Evolutionary conservation across 2,329 filamentous ascomycete species (phyloP).

Genomic region (Piedraia hortae): DNA sequence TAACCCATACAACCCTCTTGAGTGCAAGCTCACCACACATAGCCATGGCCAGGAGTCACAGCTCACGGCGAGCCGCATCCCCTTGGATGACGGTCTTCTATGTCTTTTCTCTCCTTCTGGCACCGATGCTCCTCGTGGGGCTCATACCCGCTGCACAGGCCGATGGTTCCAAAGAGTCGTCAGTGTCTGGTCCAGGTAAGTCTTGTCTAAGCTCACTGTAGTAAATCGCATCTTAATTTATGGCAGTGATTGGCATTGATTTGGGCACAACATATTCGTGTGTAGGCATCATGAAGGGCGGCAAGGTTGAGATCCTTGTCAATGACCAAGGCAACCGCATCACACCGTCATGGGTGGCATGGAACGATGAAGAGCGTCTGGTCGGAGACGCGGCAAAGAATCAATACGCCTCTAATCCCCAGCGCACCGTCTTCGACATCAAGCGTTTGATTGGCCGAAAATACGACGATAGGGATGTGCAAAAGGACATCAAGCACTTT

Average conservation of each 20-base stretch:
- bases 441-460: conserved; percentile 26
- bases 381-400: conserved; percentile 96
- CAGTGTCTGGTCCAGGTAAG: conserved; percentile 35
- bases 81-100: conserved; percentile 68
- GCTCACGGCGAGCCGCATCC: conserved; percentile 3
- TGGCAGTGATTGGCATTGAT: conserved; percentile 70
- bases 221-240: conserved; percentile 2
- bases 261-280: conserved; percentile 68
- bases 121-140: conserved; percentile 62
- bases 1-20: too few relatives aligned
- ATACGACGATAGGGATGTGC: conserved; percentile 43
- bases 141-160: conserved; percentile 30
- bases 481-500: conserved; percentile 92
- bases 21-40: too few relatives aligned
- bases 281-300: conserved; percentile 86
- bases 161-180: conserved; percentile 39
- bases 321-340: conserved; percentile 96
- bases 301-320: conserved; percentile 82
- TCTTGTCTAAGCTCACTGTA: not conserved
- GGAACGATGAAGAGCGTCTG: conserved; percentile 87
- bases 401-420: conserved; percentile 34
- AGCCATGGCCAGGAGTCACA: conserved; percentile 1
- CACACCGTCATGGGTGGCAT: conserved; percentile 32
- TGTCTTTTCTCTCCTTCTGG: conserved; percentile 63
- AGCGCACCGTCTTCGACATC: conserved; percentile 21